phyloP scores from a whole-genome alignment of 768 basidiomycete genomes.

The Termitomyces sp. region DNA sequence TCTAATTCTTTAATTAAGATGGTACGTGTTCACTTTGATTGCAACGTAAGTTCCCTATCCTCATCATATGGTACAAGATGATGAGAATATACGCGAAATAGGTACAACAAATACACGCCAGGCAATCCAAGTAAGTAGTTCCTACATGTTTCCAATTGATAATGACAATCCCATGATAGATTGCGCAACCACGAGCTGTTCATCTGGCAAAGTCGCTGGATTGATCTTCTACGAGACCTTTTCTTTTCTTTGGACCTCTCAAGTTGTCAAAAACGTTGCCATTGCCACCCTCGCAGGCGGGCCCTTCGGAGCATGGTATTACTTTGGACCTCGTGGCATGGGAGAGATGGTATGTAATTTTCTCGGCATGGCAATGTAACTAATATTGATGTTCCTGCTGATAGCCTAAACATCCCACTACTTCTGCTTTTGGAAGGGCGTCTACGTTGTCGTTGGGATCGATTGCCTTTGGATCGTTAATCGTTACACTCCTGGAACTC shows the following conservation, averaged over 20 bases:
- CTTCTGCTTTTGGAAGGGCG: constrained; percentile 65
- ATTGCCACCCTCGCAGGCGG: constrained; percentile 80
- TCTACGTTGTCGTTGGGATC: constrained; percentile 78
- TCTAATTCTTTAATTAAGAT: constrained; percentile 30
- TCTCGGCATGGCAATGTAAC: too few species aligned
- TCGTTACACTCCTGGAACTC: constrained; percentile 75
- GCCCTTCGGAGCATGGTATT: constrained; percentile 75
- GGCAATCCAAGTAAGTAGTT: constrained; percentile 56
- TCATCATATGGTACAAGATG: background rate
- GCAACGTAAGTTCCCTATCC: constrained; percentile 45
- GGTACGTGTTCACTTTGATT: constrained; percentile 73
- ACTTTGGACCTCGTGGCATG: constrained; percentile 68
- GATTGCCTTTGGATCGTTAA: constrained; percentile 79
- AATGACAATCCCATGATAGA: background rate
- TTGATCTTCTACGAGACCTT: constrained; percentile 75
- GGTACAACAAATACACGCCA: constrained; percentile 68
- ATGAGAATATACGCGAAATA: constrained; percentile 9
- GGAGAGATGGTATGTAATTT: constrained; percentile 51
- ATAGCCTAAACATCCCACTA: constrained; percentile 66
- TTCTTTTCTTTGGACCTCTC: constrained; percentile 83
- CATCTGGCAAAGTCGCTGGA: constrained; percentile 70
- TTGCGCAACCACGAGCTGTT: constrained; percentile 38
- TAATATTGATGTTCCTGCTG: background rate
- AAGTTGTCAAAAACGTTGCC: constrained; percentile 74
- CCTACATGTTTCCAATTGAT: background rate